These are phyloP conservation scores for Tetracentron sinense DNA, from an alignment of 164 flowering plant species.

Conservation along the genomic window DNA sequence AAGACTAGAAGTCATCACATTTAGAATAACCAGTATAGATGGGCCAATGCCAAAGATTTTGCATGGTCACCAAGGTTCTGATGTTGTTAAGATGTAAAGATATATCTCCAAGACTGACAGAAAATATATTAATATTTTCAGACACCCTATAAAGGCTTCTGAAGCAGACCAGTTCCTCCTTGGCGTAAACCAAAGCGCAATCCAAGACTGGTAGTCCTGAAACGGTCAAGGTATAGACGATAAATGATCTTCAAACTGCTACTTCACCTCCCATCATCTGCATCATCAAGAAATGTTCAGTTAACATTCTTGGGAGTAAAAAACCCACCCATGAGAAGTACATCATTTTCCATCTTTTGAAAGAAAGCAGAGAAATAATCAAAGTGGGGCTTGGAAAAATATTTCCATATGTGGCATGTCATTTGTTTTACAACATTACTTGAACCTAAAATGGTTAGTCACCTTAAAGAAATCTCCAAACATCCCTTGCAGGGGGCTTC, in stretches of 20 bases:
- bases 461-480: conserved; percentile 92
- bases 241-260: conserved; percentile 7
- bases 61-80: background rate
- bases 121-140: too few relatives aligned
- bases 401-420: background rate
- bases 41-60: background rate
- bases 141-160: too few relatives aligned
- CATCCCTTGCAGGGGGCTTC: conserved; percentile 74
- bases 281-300: conserved; percentile 6
- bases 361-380: too few relatives aligned
- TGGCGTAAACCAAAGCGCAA: background rate
- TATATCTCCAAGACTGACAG: background rate
- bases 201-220: background rate
- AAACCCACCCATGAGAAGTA: too few relatives aligned
- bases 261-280: conserved; percentile 41
- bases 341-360: too few relatives aligned
- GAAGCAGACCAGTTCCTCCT: background rate
- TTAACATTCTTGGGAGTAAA: background rate
- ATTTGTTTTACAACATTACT: background rate
- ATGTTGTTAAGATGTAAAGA: background rate
- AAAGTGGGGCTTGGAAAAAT: background rate
- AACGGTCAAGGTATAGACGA: background rate
- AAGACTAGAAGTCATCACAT: too few relatives aligned
- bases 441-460: background rate
- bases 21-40: too few relatives aligned